A percentile compares a stretch with the other conserved stretches of the same genome.
phyloP scores from a whole-genome alignment of 2,329 filamentous ascomycete genomes.

The Aschersonia sp. region DNA sequence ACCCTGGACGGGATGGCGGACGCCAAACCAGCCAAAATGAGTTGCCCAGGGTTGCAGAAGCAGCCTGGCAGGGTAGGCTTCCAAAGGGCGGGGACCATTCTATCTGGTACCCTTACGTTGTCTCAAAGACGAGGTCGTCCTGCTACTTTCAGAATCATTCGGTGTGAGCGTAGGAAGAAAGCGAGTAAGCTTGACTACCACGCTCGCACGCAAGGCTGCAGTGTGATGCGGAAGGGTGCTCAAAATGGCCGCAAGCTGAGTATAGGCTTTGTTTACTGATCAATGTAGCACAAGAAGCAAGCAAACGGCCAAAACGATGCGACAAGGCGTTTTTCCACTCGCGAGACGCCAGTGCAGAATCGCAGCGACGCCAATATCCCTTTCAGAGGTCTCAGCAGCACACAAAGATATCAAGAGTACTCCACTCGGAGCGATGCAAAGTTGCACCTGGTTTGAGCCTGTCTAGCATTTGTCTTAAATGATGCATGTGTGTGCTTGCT shows the following conservation, averaged over 20 bases:
- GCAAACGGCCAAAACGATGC: too few relatives aligned
- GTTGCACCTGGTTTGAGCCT: too few relatives aligned
- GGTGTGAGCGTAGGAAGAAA: too few relatives aligned
- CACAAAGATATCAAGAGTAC: too few relatives aligned
- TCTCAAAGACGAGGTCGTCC: slow-evolving; percentile 1
- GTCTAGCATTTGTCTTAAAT: too few relatives aligned
- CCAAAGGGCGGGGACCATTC: slow-evolving; percentile 2
- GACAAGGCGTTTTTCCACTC: too few relatives aligned
- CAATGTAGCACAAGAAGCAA: too few relatives aligned
- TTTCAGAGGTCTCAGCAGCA: too few relatives aligned
- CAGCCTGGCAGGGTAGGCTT: neutral
- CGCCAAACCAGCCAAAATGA: slow-evolving; percentile 8
- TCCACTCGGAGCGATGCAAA: too few relatives aligned
- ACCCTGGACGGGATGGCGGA: slow-evolving; percentile 8
- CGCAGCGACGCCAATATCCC: too few relatives aligned
- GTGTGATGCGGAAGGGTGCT: neutral
- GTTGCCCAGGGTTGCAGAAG: slow-evolving; percentile 16
- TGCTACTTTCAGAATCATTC: neutral
- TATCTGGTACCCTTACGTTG: slow-evolving; percentile 1
- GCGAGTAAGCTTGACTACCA: neutral
- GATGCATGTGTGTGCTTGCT: too few relatives aligned
- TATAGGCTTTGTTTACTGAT: neutral
- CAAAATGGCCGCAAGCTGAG: neutral
- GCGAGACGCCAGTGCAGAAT: too few relatives aligned
- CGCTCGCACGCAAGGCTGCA: neutral